Percentiles rank a stretch among this genome's conserved stretches.
Evolutionary conservation across 164 flowering plant genomes (phyloP).

Genomic region (Aristolochia contorta): DNA sequence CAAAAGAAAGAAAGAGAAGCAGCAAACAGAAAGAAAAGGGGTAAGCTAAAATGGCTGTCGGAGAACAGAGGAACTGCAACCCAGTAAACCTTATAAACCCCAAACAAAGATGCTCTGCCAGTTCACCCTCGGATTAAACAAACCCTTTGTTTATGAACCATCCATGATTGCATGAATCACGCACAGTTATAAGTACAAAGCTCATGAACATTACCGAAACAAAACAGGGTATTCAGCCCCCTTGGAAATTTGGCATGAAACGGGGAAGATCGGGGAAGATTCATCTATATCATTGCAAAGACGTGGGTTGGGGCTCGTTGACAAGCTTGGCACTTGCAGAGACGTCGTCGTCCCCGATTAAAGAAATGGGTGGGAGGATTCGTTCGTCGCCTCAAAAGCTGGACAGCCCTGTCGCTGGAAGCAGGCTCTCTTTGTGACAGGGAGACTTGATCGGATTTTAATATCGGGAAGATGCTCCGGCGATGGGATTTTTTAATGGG

Average conservation of each 20-base stretch:
- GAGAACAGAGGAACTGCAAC: conserved; percentile 13
- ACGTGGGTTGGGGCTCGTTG: conserved; percentile 28
- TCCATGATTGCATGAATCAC: conserved; percentile 30
- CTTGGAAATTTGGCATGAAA: conserved; percentile 10
- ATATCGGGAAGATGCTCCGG: not conserved
- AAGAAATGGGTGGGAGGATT: conserved; percentile 17
- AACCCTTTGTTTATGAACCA: conserved; percentile 18
- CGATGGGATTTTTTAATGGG: not conserved
- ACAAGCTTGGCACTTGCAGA: conserved; percentile 16
- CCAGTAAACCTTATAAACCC: conserved; percentile 16
- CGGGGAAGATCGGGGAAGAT: not conserved
- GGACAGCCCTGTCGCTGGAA: conserved; percentile 45
- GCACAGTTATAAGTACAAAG: conserved; percentile 3
- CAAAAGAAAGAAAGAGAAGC: not conserved
- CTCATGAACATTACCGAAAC: not conserved
- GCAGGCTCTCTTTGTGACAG: conserved; percentile 19
- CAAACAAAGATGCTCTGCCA: conserved; percentile 51
- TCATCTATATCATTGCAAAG: conserved; percentile 5
- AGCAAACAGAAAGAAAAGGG: too few relatives aligned
- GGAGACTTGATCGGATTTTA: not conserved
- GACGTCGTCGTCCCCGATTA: conserved; percentile 15
- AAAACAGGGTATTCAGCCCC: conserved; percentile 6
- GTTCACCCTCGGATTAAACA: conserved; percentile 25
- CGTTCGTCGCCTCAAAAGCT: conserved; percentile 30
- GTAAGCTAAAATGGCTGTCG: not conserved